A percentile compares a stretch with the other conserved stretches of the same genome.
These are phyloP conservation scores for Aspergillus funiculosus DNA, from an alignment of 495 filamentous ascomycete species.

Conservation along the genomic window DNA sequence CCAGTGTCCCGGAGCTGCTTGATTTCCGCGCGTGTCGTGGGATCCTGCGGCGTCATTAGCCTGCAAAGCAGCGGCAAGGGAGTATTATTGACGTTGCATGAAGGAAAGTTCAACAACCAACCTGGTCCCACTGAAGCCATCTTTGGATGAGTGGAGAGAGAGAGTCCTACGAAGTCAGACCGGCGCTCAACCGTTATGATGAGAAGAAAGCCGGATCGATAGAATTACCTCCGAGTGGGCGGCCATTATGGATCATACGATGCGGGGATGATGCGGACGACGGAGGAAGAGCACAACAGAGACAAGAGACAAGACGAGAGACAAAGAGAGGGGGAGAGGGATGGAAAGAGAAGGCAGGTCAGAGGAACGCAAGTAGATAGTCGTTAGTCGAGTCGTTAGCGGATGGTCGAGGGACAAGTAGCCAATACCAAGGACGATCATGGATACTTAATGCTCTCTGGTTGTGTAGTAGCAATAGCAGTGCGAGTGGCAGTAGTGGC, in stretches of 20 bases:
- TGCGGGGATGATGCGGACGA: not conserved
- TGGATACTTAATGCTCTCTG: too few relatives aligned
- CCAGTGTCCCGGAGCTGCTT: conserved; percentile 44
- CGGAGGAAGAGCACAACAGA: not conserved
- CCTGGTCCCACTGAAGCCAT: conserved; percentile 63
- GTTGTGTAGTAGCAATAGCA: too few relatives aligned
- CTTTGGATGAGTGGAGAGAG: conserved; percentile 36
- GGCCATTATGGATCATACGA: conserved; percentile 21
- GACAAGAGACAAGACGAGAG: not conserved
- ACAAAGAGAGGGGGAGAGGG: conserved; percentile 10
- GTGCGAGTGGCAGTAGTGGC: too few relatives aligned
- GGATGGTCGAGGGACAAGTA: too few relatives aligned
- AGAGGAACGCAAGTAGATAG: too few relatives aligned
- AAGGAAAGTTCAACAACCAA: conserved; percentile 19
- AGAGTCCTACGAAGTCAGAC: conserved; percentile 26
- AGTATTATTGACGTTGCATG: too few relatives aligned
- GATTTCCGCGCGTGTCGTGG: conserved; percentile 54
- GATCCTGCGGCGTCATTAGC: conserved; percentile 38
- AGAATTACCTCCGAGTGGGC: conserved; percentile 17
- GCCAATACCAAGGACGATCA: too few relatives aligned
- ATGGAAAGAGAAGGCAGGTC: too few relatives aligned
- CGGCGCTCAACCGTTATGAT: not conserved
- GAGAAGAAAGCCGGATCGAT: conserved; percentile 3
- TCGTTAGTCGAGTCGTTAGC: not conserved
- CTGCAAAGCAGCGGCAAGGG: not conserved